Percentiles rank a stretch among this genome's conserved stretches.
phyloP scores from a whole-genome alignment of 2,329 filamentous ascomycete species.

The Aspergillus pseudoviridinutans region DNA sequence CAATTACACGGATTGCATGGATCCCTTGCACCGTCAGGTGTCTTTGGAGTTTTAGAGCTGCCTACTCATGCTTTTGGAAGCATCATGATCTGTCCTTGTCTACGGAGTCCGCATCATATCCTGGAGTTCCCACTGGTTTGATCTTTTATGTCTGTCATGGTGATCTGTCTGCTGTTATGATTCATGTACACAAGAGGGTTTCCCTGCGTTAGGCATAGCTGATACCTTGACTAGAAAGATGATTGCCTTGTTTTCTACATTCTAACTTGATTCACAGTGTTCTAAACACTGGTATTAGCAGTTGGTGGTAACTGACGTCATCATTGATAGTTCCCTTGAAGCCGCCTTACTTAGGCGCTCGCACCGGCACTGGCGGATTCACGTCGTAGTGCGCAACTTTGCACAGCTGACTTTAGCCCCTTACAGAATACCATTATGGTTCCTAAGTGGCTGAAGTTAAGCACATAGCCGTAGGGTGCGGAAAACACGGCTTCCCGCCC shows the following conservation, averaged over 20 bases:
- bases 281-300: background rate
- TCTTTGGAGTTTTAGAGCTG: constrained; percentile 11
- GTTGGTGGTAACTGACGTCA: background rate
- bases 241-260: background rate
- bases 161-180: background rate
- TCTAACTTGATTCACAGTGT: background rate
- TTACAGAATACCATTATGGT: no score
- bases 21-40: constrained; percentile 5
- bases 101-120: background rate
- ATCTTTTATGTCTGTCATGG: background rate
- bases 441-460: background rate
- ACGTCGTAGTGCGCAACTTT: background rate
- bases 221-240: background rate
- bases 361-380: background rate
- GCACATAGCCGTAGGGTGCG: background rate
- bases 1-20: background rate
- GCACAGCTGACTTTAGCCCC: no score
- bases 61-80: background rate
- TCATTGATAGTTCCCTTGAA: background rate
- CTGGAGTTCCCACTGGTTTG: background rate
- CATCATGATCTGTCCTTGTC: background rate
- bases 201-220: background rate
- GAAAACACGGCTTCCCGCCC: background rate
- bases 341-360: no score
- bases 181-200: background rate